Percentiles rank a stretch among this genome's conserved stretches.
Conservation (phyloP, 192 early-diverging fungal species). For the Rhizoclosmatium globosum region DNA sequence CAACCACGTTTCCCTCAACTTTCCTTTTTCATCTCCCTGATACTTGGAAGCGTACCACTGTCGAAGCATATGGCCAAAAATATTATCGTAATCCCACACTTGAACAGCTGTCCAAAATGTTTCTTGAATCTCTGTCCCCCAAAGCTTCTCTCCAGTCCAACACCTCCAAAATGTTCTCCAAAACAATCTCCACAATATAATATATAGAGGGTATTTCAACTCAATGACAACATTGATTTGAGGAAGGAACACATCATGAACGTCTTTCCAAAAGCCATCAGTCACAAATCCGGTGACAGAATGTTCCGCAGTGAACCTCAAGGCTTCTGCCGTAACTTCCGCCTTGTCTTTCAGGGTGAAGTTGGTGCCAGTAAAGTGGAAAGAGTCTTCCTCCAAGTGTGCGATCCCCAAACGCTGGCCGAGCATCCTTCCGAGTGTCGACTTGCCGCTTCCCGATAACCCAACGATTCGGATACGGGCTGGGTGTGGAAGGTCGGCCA, state of each 20-base stretch:
- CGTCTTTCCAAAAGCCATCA: conserved; percentile 40
- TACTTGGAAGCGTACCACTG: neutral
- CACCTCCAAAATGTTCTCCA: conserved; percentile 36
- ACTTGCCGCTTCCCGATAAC: conserved; percentile 36
- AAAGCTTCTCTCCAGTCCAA: conserved; percentile 32
- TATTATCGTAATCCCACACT: conserved; percentile 20
- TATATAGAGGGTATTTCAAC: conserved; percentile 37
- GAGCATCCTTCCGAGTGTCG: conserved; percentile 25
- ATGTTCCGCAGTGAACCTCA: conserved; percentile 2
- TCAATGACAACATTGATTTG: conserved; percentile 38
- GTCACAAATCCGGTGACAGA: conserved; percentile 21
- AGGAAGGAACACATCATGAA: conserved; percentile 30
- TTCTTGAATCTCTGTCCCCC: conserved; percentile 32
- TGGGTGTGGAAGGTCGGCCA: conserved; percentile 16
- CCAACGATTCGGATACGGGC: conserved; percentile 41
- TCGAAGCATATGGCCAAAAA: conserved; percentile 25
- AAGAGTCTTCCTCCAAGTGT: conserved; percentile 38
- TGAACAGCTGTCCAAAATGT: conserved; percentile 10
- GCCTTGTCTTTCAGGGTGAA: conserved; percentile 18
- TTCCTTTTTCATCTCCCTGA: neutral
- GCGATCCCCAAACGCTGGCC: conserved; percentile 7
- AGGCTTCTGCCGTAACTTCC: neutral
- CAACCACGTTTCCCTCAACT: conserved; percentile 15
- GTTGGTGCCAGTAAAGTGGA: conserved; percentile 33
- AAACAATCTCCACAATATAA: conserved; percentile 34